Conservation (phyloP, 345 rosid genomes). For the Rhizophora mangle region DNA sequence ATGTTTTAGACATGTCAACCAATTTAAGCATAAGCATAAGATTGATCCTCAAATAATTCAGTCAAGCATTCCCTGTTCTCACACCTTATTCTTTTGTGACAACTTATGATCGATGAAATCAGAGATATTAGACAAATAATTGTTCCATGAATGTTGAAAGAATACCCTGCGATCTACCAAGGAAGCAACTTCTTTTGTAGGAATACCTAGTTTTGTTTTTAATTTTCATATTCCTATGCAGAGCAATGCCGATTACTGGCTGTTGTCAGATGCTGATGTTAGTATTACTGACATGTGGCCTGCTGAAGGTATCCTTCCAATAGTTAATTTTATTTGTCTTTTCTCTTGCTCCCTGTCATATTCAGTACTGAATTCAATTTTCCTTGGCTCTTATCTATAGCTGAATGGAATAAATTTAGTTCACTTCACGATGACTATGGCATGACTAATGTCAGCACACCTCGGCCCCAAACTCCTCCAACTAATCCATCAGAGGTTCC, state of each 20-base stretch:
- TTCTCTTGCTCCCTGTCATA: neutral
- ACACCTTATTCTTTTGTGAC: too few relatives aligned
- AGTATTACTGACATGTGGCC: constrained; percentile 91
- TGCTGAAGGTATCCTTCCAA: constrained; percentile 69
- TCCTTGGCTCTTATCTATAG: constrained; percentile 40
- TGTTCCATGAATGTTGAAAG: too few relatives aligned
- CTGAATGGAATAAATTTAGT: constrained; percentile 57
- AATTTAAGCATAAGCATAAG: neutral
- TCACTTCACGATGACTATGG: constrained; percentile 38
- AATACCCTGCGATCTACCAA: too few relatives aligned
- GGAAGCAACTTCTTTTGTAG: too few relatives aligned
- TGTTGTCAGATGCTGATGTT: constrained; percentile 78
- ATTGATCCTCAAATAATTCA: too few relatives aligned
- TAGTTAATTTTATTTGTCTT: neutral
- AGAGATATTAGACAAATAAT: too few relatives aligned
- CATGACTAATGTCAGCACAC: constrained; percentile 36
- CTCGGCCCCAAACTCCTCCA: constrained; percentile 60
- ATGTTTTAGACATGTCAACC: constrained; percentile 2
- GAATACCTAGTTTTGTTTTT: neutral
- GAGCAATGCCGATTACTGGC: constrained; percentile 94
- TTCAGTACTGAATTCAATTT: constrained; percentile 5
- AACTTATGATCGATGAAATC: too few relatives aligned
- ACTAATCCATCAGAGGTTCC: constrained; percentile 38
- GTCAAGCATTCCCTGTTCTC: too few relatives aligned
- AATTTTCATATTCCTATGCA: constrained; percentile 25